Percentiles rank a stretch among this genome's conserved stretches.
Evolutionary conservation across 306 rosid genomes (phyloP).

Genomic region (Coriaria nepalensis): DNA sequence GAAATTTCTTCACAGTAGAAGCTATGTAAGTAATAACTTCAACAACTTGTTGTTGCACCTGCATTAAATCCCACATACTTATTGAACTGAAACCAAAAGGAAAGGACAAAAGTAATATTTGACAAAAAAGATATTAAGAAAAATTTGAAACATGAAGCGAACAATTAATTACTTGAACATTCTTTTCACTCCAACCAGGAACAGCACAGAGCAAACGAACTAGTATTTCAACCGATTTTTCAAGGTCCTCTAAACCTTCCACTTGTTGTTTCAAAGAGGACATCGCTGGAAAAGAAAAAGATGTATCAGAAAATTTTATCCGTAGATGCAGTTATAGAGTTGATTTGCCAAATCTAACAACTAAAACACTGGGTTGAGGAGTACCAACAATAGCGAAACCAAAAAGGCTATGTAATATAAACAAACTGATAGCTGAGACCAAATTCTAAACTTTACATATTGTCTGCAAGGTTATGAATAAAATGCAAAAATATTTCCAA

Average conservation of each 20-base stretch:
- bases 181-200: constrained; percentile 99
- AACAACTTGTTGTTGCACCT: constrained; percentile 98
- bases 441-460: too few species aligned
- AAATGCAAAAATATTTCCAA: too few species aligned
- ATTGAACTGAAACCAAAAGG: constrained; percentile 1
- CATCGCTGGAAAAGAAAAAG: constrained; percentile 47
- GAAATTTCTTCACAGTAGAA: constrained; percentile 60
- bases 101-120: background rate
- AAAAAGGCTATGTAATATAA: too few species aligned
- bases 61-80: constrained; percentile 20
- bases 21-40: constrained; percentile 68
- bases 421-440: too few species aligned
- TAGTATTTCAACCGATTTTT: constrained; percentile 58
- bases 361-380: too few species aligned
- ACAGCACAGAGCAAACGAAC: constrained; percentile 68
- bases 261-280: constrained; percentile 78
- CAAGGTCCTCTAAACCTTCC: constrained; percentile 58
- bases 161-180: constrained; percentile 70
- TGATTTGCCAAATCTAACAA: too few species aligned
- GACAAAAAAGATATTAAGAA: constrained; percentile 1
- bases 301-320: constrained; percentile 6
- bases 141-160: constrained; percentile 5
- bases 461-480: too few species aligned
- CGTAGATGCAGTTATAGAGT: too few species aligned
- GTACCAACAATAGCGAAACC: too few species aligned